Conservation (phyloP, 2,329 filamentous ascomycete species). For the Pyrenophora graminea region DNA sequence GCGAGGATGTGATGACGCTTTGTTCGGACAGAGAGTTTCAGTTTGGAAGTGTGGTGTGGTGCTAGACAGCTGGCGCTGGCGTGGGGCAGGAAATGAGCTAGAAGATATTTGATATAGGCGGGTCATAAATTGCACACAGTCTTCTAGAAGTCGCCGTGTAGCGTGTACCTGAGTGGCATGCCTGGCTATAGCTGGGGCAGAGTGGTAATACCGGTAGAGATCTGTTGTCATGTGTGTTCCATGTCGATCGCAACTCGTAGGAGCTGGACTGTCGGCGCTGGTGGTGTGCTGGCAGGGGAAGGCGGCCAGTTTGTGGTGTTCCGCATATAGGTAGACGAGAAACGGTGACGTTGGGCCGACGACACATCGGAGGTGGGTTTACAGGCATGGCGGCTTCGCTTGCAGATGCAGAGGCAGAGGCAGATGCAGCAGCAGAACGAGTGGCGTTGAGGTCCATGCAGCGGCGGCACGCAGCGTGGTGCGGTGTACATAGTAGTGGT, state of each 20-base stretch:
- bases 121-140: not conserved
- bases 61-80: conserved; percentile 7
- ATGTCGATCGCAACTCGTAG: not conserved
- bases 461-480: not conserved
- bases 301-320: conserved; percentile 8
- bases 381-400: conserved; percentile 16
- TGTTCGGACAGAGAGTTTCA: conserved; percentile 19
- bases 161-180: conserved; percentile 9
- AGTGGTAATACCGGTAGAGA: not conserved
- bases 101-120: not conserved
- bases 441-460: conserved; percentile 5
- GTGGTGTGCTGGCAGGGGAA: conserved; percentile 2
- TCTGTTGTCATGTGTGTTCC: not conserved
- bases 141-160: conserved; percentile 5
- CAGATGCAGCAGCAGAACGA: too few relatives aligned
- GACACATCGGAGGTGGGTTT: conserved; percentile 16
- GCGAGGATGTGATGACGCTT: conserved; percentile 10
- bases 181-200: not conserved
- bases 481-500: too few relatives aligned
- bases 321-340: conserved; percentile 7
- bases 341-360: conserved; percentile 20
- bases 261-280: conserved; percentile 1
- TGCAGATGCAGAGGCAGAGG: conserved; percentile 1
- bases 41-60: conserved; percentile 6
- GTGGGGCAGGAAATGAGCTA: conserved; percentile 6